phyloP scores from a whole-genome alignment of 306 rosid genomes.

The Pueraria montana region DNA sequence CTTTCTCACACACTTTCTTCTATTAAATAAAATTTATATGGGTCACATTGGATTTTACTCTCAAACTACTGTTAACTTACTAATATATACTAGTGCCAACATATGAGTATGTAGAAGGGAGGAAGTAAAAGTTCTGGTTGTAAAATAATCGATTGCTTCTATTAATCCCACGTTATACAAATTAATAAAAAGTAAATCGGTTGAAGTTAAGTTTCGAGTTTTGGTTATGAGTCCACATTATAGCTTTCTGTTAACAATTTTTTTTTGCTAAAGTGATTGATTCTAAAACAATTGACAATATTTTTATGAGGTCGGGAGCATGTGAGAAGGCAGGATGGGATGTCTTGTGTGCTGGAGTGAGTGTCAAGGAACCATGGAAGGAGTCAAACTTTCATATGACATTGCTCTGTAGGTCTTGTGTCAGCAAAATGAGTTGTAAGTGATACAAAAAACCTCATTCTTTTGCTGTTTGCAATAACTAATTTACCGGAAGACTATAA shows the following conservation, averaged over 20 bases:
- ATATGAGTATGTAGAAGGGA: not conserved
- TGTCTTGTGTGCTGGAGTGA: not conserved
- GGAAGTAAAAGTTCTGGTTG: not conserved
- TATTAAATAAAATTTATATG: no score
- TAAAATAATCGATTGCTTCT: not conserved
- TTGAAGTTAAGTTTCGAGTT: not conserved
- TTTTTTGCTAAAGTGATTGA: not conserved
- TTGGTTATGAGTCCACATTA: not conserved
- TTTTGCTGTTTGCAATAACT: not conserved
- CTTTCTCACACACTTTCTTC: not conserved
- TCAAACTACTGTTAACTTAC: no score
- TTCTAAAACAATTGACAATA: not conserved
- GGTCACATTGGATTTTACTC: no score
- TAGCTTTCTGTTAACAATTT: not conserved
- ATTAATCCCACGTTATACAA: not conserved
- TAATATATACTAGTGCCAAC: no score
- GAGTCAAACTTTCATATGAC: not conserved
- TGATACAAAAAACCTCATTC: not conserved
- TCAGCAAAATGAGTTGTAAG: not conserved
- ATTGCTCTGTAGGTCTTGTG: not conserved
- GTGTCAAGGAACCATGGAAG: not conserved
- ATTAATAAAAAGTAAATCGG: not conserved
- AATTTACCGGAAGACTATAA: not conserved
- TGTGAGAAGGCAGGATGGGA: not conserved
- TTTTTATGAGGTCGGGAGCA: not conserved